Evolutionary conservation across 2,329 filamentous ascomycete species (phyloP), one percentile per base, ranked within the genome.

Genomic region (Allantophomopsis cytisporea): DNA sequence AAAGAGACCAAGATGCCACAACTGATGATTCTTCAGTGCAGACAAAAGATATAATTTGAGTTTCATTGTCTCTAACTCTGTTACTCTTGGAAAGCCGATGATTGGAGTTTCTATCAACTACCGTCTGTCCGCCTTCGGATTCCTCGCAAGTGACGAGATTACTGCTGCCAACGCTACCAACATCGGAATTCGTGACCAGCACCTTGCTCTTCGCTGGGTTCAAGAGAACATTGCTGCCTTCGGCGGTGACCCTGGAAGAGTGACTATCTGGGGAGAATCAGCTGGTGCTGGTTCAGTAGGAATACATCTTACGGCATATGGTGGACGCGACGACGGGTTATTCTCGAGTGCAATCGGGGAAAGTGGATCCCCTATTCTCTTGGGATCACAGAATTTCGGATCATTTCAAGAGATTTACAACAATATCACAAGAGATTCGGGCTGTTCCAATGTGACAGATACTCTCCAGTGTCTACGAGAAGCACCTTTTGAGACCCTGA

Each of bases 41-140:
- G 44, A 47, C 38, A 36, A 33, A 17, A 39, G 46, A 17, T 49
- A 47, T 23, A 77, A 78, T 47, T 58, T 75, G 38, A 69, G 68
- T n/a, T 71, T 66, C 43, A 66, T 77, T 36, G 66, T 77, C 2
- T 45, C 60, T 12, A 60, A 64, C 33, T 60, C 62, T 1, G 56
- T 60, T 7, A 45, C 54, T 6, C 62, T 45, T 23, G 40, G 40
- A 2, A 46, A 44, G 7, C 47, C 47, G 8, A 46, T 20, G 74
- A 68, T 59, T 54, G 66, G 7, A 57, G 40, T 77, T 38, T 69
- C 64, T 52, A 68, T 77, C 50, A 71, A 69, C 54, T 74, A 82
- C 53, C 66, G 80, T 5, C 66, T 82, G 28, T 73, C 73, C 3
- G 68, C 71, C 2, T 62, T 83, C 50, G 83, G 83, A 0, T 86